Percentiles rank a stretch among this genome's conserved stretches.
Conservation (phyloP, 129 eudicot species). For the Glebionis coronaria region DNA sequence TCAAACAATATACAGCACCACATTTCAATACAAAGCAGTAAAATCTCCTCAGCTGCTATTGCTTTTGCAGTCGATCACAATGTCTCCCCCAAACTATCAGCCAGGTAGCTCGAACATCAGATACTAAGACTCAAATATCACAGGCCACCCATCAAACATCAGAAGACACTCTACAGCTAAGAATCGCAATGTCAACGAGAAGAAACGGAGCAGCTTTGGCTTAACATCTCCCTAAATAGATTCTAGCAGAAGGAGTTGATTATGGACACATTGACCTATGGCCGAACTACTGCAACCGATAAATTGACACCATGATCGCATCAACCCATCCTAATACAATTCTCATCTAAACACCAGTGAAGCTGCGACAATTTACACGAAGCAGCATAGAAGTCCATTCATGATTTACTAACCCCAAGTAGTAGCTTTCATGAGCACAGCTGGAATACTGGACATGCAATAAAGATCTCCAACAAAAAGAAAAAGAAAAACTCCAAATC, state of each 20-base stretch:
- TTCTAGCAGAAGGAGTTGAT: neutral
- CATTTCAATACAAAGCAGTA: neutral
- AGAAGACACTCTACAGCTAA: constrained; percentile 14
- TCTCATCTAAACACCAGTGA: constrained; percentile 9
- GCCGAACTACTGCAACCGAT: constrained; percentile 6
- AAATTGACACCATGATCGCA: neutral
- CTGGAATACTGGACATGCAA: neutral
- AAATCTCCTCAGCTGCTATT: constrained; percentile 6
- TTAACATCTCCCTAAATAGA: neutral
- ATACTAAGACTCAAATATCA: constrained; percentile 9
- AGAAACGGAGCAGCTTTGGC: neutral
- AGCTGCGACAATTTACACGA: constrained; percentile 10
- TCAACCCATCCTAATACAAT: neutral
- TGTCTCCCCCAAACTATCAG: constrained; percentile 11
- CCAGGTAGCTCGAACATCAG: constrained; percentile 11
- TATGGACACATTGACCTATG: neutral
- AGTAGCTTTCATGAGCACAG: constrained; percentile 8
- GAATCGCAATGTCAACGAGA: neutral
- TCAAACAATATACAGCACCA: neutral
- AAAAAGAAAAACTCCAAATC: neutral
- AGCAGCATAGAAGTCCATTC: constrained; percentile 8
- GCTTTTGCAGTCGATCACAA: neutral
- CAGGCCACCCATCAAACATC: neutral
- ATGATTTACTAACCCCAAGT: neutral
- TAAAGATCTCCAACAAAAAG: neutral